Evolutionary conservation across 129 eudicot species (phyloP).

Genomic region (Solidago caesia): DNA sequence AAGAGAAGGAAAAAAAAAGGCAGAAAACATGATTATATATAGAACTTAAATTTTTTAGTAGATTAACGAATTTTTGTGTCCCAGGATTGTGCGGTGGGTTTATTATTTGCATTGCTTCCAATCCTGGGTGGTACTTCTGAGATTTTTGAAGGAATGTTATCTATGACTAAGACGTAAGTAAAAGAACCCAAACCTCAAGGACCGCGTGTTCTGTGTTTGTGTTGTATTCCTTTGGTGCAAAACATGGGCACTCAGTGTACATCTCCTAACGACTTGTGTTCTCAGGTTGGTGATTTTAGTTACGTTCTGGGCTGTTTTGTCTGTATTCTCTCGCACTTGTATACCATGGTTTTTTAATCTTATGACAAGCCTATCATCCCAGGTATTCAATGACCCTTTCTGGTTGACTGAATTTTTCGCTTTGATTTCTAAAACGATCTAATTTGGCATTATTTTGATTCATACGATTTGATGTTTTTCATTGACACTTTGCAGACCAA

Average conservation of each 20-base stretch:
- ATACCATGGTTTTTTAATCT: slow-evolving; percentile 80
- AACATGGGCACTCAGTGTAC: background rate
- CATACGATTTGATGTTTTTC: slow-evolving; percentile 25
- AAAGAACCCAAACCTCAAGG: slow-evolving; percentile 1
- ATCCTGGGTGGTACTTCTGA: slow-evolving; percentile 90
- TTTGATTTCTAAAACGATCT: slow-evolving; percentile 9
- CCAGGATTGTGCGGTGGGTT: slow-evolving; percentile 92
- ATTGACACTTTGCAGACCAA: slow-evolving; percentile 65
- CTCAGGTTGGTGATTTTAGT: slow-evolving; percentile 70
- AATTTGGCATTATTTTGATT: slow-evolving; percentile 13
- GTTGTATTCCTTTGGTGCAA: slow-evolving; percentile 17
- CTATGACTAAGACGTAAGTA: slow-evolving; percentile 83
- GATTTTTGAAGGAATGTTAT: slow-evolving; percentile 70
- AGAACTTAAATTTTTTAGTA: too few species aligned
- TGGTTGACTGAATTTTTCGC: slow-evolving; percentile 13
- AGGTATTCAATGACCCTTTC: slow-evolving; percentile 39
- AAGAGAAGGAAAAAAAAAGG: background rate
- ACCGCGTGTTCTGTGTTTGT: slow-evolving; percentile 1
- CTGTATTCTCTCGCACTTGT: slow-evolving; percentile 67
- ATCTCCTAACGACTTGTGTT: slow-evolving; percentile 16
- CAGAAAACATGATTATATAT: too few species aligned
- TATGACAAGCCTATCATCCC: slow-evolving; percentile 83
- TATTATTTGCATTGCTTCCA: slow-evolving; percentile 83
- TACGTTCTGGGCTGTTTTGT: slow-evolving; percentile 56
- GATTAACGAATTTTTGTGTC: background rate